Base-by-base conservation (phyloP, 495 filamentous ascomycete genomes). In the Glonium stellatum region DNA sequence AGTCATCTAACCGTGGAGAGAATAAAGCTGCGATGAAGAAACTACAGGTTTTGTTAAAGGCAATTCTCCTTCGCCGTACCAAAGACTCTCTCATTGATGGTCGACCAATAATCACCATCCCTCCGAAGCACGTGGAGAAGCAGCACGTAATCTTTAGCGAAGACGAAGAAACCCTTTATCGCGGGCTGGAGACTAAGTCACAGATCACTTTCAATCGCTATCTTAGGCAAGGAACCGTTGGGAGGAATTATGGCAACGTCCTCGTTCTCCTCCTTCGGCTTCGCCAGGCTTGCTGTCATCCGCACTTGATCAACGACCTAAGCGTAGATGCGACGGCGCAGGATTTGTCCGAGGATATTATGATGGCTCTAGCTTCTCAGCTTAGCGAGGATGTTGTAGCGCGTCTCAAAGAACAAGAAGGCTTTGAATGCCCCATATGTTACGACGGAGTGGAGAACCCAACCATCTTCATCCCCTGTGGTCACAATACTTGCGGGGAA, bases 211-310 rank as follows among this genome's bases (percentile, higher is more conserved):
- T 96, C 76, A 93, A 90, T 77, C 85, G 80, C 60, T 95, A 88
- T 62, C 75, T 96, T 31, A 80, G 82, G 54, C 78, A 79, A 1
- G 85, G 86, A 3, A 87, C 85, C 1, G 78, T 92, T 1, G 87
- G 86, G 13, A 84, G 80, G 59, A 85, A 93, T 62, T 97, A 96
- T 69, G 87, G 84, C 5, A 88, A 87, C 64, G 85, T 97, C 47
- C 78, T 97, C 18, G 86, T 95, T 31, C 79, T 96, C 22, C 80
- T 98, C 48, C 78, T 98, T 12, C 88, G 92, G 13, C 81, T 98
- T 9, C 81, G 89, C n/a, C 93, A 98, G 72, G 88, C 88, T 34
- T 93, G 89, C 67, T 95, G 90, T 64, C 93, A 98, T 72, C 91
- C 92, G 0, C 88, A 95, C 69, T 76, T 98, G n/a, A 91, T 95